A percentile compares a stretch with the other conserved stretches of the same genome.
These are phyloP conservation scores for Biscogniauxia mediterranea DNA, from an alignment of 2,329 filamentous ascomycete genomes.

Conservation along the genomic window DNA sequence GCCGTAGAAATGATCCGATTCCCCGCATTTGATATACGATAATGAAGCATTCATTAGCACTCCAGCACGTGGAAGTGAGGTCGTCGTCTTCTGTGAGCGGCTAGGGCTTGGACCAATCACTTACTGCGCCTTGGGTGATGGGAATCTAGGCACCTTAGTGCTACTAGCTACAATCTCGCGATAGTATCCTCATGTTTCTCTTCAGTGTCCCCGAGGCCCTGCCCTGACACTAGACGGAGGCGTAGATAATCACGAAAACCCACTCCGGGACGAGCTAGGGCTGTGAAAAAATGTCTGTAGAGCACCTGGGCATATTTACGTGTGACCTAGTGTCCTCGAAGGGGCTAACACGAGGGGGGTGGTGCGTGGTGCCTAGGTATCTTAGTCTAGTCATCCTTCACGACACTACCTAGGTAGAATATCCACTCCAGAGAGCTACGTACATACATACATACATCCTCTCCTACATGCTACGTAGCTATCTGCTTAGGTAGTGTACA, in stretches of 20 bases:
- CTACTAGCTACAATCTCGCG: neutral
- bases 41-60: neutral
- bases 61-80: neutral
- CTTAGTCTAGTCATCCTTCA: neutral
- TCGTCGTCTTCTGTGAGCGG: neutral
- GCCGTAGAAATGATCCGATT: neutral
- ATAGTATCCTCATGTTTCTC: neutral
- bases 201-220: neutral
- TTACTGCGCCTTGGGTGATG: neutral
- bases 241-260: neutral
- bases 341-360: neutral
- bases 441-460: no score
- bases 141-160: neutral
- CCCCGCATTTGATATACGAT: neutral
- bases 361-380: neutral
- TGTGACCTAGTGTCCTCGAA: neutral
- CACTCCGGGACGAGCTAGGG: neutral
- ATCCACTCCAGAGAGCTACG: no score
- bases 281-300: neutral
- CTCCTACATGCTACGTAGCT: neutral
- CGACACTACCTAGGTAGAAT: neutral
- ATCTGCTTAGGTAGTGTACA: neutral
- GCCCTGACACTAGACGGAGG: neutral
- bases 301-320: neutral
- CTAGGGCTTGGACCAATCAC: neutral